Conservation (phyloP, 805 yeast genomes). For the Torulaspora indica region DNA sequence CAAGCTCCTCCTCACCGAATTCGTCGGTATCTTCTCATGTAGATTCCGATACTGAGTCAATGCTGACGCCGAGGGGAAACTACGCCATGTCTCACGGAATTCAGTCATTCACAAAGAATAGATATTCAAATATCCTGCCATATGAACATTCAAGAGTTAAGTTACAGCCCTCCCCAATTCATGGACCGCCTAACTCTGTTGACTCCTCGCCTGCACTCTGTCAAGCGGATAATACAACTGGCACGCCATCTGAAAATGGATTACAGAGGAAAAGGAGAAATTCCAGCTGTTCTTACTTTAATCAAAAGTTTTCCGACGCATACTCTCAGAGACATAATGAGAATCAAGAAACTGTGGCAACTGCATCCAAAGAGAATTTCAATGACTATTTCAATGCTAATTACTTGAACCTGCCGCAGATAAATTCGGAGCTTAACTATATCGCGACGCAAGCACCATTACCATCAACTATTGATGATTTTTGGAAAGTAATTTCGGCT, state of each 20-base stretch:
- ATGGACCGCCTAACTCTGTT: conserved; percentile 10
- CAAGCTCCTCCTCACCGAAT: conserved; percentile 3
- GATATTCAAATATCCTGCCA: conserved; percentile 83
- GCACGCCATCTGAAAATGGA: conserved; percentile 1
- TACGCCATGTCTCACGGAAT: conserved; percentile 60
- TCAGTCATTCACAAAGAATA: conserved; percentile 70
- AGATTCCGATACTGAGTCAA: conserved; percentile 18
- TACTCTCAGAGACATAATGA: neutral
- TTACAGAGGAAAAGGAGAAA: conserved; percentile 10
- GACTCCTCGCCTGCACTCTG: conserved; percentile 1
- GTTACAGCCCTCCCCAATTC: conserved; percentile 34
- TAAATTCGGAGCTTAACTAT: conserved; percentile 42
- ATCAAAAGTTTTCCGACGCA: conserved; percentile 2
- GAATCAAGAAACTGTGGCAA: conserved; percentile 9
- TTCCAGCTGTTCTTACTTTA: conserved; percentile 12
- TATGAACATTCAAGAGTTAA: conserved; percentile 79
- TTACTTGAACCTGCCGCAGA: conserved; percentile 46
- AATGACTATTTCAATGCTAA: conserved; percentile 84
- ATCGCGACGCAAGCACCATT: conserved; percentile 93
- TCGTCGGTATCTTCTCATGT: conserved; percentile 7
- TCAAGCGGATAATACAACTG: neutral
- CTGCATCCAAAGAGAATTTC: conserved; percentile 12
- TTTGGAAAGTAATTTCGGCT: conserved; percentile 77
- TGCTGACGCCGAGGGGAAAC: conserved; percentile 31
- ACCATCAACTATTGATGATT: conserved; percentile 71